These are phyloP conservation scores for Pseudogymnoascus sp. DNA, from an alignment of 2,329 filamentous ascomycete species.

Conservation along the genomic window DNA sequence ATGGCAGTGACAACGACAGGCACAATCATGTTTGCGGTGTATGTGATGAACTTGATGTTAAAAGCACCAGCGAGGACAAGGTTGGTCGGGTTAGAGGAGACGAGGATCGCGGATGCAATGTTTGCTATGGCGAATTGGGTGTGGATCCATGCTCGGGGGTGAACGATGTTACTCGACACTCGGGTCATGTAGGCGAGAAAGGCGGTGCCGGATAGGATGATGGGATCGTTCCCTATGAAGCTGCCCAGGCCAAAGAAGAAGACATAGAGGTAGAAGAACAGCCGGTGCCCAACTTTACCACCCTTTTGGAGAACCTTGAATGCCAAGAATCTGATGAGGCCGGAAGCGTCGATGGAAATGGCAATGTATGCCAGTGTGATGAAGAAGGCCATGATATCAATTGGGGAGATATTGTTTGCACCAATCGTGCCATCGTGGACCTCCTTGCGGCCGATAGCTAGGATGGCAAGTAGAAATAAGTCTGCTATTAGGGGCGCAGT, in stretches of 20 bases:
- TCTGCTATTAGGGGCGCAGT: conserved; percentile 64
- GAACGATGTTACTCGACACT: conserved; percentile 62
- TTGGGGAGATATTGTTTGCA: conserved; percentile 54
- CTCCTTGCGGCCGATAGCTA: conserved; percentile 57
- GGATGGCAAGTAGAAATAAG: conserved; percentile 60
- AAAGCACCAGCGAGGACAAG: conserved; percentile 67
- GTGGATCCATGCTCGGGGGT: conserved; percentile 65
- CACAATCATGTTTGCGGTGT: conserved; percentile 71
- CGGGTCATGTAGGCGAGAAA: conserved; percentile 71
- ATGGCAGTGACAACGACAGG: conserved; percentile 61
- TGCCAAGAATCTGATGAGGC: conserved; percentile 60
- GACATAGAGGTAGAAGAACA: conserved; percentile 65
- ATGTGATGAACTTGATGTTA: conserved; percentile 60
- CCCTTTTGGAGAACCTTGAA: conserved; percentile 62
- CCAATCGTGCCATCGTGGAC: conserved; percentile 62
- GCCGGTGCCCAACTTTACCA: conserved; percentile 54
- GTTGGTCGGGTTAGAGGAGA: conserved; percentile 72
- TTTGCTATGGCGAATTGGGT: conserved; percentile 65
- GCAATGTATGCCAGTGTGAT: conserved; percentile 67
- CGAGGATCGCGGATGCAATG: conserved; percentile 64
- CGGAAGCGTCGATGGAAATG: conserved; percentile 68
- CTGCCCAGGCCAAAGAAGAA: conserved; percentile 62
- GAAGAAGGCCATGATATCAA: conserved; percentile 70
- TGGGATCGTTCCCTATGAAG: conserved; percentile 67
- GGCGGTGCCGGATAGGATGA: conserved; percentile 64